These are phyloP conservation scores for Lanzia echinophila DNA, from an alignment of 2,329 filamentous ascomycete species.

Conservation along the genomic window DNA sequence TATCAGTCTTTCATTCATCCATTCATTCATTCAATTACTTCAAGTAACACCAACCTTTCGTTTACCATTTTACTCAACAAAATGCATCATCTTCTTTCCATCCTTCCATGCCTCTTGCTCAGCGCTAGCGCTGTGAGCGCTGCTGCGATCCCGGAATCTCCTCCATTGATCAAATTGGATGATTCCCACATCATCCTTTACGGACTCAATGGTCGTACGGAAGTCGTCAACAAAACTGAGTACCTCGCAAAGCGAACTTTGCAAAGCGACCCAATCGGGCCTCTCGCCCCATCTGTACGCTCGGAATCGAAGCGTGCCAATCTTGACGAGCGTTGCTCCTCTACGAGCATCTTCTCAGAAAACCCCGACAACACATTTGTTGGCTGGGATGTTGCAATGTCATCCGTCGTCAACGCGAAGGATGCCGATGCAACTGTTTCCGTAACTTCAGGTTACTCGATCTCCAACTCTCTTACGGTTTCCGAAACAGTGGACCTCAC, in stretches of 20 bases:
- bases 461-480: neutral
- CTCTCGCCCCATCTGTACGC: neutral
- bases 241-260: neutral
- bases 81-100: neutral
- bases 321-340: neutral
- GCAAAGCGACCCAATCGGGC: neutral
- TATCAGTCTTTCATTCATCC: too few relatives aligned
- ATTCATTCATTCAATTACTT: too few relatives aligned
- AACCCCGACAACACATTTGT: neutral
- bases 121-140: neutral
- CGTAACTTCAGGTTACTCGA: neutral
- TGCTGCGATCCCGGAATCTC: neutral
- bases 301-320: neutral
- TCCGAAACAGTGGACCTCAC: neutral
- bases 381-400: constrained; percentile 3
- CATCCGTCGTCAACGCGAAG: neutral
- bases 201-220: neutral
- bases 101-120: constrained; percentile 1
- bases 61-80: neutral
- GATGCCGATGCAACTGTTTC: neutral
- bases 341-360: neutral
- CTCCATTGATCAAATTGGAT: neutral
- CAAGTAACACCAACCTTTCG: neutral
- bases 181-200: neutral
- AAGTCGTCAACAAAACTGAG: constrained; percentile 3